A percentile compares a stretch with the other conserved stretches of the same genome.
Evolutionary conservation across 441 rosid genomes (phyloP).

Genomic region (Gossypium trilobum): DNA sequence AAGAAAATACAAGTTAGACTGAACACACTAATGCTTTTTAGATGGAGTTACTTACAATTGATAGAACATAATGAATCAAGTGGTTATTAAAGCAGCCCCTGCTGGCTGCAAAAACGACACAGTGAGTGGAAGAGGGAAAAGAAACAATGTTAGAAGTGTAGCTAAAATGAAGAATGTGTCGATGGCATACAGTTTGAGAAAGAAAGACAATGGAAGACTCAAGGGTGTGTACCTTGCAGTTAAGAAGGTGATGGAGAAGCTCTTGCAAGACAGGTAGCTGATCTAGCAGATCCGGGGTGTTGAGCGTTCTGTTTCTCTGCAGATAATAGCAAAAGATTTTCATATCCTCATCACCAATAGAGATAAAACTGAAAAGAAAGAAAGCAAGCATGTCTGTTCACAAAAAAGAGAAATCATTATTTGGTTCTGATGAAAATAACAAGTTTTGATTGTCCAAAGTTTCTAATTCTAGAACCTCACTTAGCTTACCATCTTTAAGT

Average conservation of each 20-base stretch:
- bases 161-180: neutral
- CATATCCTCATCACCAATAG: neutral
- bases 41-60: conserved; percentile 31
- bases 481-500: too few relatives aligned
- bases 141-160: neutral
- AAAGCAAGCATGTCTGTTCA: neutral
- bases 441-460: neutral
- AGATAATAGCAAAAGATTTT: neutral
- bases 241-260: conserved; percentile 42
- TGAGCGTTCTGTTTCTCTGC: conserved; percentile 31
- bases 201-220: neutral
- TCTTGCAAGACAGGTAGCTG: conserved; percentile 43
- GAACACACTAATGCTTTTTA: neutral
- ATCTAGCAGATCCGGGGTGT: conserved; percentile 31
- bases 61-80: conserved; percentile 37
- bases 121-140: neutral
- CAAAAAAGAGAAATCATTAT: neutral
- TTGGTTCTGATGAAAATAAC: neutral
- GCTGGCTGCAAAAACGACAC: conserved; percentile 36
- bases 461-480: neutral
- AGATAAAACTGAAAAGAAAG: neutral
- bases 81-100: conserved; percentile 34
- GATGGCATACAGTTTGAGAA: neutral
- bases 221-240: conserved; percentile 34
- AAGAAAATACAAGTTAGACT: neutral